Conservation (phyloP, 768 basidiomycete species). For the Polyporus arcularius region DNA sequence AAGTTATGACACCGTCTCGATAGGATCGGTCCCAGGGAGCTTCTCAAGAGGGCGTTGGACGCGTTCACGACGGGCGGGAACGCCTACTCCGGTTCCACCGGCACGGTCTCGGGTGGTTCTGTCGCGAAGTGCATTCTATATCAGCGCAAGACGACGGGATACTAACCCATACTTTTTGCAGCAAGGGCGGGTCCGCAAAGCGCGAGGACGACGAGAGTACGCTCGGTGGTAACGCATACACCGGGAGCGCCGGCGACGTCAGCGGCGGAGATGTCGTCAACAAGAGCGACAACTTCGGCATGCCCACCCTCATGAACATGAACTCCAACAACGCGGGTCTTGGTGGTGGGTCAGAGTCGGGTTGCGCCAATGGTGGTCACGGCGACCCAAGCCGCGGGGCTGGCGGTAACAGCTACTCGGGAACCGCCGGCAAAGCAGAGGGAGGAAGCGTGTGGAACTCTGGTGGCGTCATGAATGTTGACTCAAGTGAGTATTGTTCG, state of each 20-base stretch:
- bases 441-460: slow-evolving; percentile 29
- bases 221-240: slow-evolving; percentile 30
- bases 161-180: background rate
- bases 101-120: slow-evolving; percentile 2
- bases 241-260: slow-evolving; percentile 26
- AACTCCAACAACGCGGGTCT: slow-evolving; percentile 34
- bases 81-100: slow-evolving; percentile 2
- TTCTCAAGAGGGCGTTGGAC: slow-evolving; percentile 17
- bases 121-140: slow-evolving; percentile 1
- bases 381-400: slow-evolving; percentile 17
- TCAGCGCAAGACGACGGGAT: background rate
- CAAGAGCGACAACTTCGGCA: slow-evolving; percentile 24
- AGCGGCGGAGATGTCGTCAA: slow-evolving; percentile 25
- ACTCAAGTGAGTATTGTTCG: slow-evolving; percentile 29
- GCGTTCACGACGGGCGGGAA: slow-evolving; percentile 16
- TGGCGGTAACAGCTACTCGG: slow-evolving; percentile 28
- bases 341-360: slow-evolving; percentile 30
- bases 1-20: background rate
- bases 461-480: slow-evolving; percentile 25
- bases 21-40: background rate
- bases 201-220: slow-evolving; percentile 26
- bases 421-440: slow-evolving; percentile 29
- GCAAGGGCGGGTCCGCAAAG: background rate
- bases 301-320: slow-evolving; percentile 31
- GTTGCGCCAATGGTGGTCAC: slow-evolving; percentile 27